phyloP scores from a whole-genome alignment of 805 yeast species.

The Candida morakotiae region DNA sequence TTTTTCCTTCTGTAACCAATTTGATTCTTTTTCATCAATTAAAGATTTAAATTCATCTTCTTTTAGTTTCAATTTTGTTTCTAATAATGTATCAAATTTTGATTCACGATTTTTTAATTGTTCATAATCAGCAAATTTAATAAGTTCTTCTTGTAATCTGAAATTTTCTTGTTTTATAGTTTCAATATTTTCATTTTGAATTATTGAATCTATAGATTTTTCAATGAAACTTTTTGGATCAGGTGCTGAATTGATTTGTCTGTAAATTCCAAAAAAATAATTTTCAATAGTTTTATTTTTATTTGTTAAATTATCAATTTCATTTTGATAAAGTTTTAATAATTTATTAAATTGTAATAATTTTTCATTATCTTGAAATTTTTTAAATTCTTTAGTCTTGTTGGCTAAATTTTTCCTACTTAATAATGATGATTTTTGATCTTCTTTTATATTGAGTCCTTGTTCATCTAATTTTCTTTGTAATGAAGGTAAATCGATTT shows the following conservation, averaged over 20 bases:
- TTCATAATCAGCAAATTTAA: conserved; percentile 74
- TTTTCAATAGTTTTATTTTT: conserved; percentile 73
- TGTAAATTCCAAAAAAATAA: conserved; percentile 69
- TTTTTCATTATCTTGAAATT: conserved; percentile 63
- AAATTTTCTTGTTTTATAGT: conserved; percentile 48
- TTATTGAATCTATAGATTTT: conserved; percentile 60
- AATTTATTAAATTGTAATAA: conserved; percentile 61
- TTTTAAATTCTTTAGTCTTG: conserved; percentile 82
- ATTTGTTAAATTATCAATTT: conserved; percentile 76
- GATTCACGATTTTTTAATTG: conserved; percentile 67
- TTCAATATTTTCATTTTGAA: conserved; percentile 49
- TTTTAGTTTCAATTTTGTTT: conserved; percentile 58
- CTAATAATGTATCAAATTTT: conserved; percentile 51
- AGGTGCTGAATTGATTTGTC: conserved; percentile 81
- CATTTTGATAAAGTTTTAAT: conserved; percentile 77
- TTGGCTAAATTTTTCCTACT: conserved; percentile 75
- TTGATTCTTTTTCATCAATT: conserved; percentile 68
- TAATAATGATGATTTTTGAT: conserved; percentile 62
- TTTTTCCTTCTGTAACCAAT: conserved; percentile 59
- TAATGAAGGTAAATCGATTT: conserved; percentile 62
- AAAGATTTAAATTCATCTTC: conserved; percentile 67
- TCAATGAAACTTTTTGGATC: conserved; percentile 85
- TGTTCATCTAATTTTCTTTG: conserved; percentile 73
- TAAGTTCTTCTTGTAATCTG: conserved; percentile 52
- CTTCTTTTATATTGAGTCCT: conserved; percentile 66